Base-by-base conservation (phyloP, 208 protist genomes). In the Wallacemonas collosoma region DNA sequence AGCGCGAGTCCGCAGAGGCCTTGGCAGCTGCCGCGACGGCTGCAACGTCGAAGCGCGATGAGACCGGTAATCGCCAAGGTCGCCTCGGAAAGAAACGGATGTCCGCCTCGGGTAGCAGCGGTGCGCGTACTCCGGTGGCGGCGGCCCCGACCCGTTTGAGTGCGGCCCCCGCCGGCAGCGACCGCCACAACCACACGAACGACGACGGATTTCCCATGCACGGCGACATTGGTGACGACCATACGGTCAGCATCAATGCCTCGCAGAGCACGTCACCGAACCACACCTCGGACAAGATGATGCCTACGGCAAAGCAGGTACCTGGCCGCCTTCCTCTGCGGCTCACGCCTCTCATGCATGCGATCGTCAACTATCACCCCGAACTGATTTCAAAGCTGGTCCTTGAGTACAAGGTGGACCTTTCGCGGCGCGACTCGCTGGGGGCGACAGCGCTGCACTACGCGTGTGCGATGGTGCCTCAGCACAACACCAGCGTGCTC, bases 371-470 rank as follows among this genome's bases (percentile, higher is more conserved):
- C 61, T 94, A 94, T 69, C 87, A 93, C 72, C 91, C 91, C 1
- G 88, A 96, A 68, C 64, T 96, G 45, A 92, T 96, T 56, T 78
- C 83, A 17, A 89, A 89, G 41, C 71, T 96, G 9, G 74, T 88
- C 11, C 55, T 94, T 6, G 87, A 94, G 63, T 91, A 90, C 74
- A 76, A 72, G 38, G 87, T 78, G 6, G 83, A 96, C 76, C 73
- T 89, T 51, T 91, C 90, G 83, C 80, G 82, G 60, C 76, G 83
- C 9, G 89, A 96, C 65, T 82, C 83, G 12, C 68, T 84, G 17
- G 91, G 91, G 2, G 88, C 88, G 11, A 87, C 79, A n/a, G 88
- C 88, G n/a, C 48, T 96, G 41, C 91, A 96, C 74, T 93, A 92
- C 67, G 91, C 88, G 15, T 51, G 73, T 58, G n/a, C 6, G 41